Evolutionary conservation across 1,139 yeast species (phyloP), one percentile per base, ranked within the genome.

Genomic region (Candida labiduridarum): DNA sequence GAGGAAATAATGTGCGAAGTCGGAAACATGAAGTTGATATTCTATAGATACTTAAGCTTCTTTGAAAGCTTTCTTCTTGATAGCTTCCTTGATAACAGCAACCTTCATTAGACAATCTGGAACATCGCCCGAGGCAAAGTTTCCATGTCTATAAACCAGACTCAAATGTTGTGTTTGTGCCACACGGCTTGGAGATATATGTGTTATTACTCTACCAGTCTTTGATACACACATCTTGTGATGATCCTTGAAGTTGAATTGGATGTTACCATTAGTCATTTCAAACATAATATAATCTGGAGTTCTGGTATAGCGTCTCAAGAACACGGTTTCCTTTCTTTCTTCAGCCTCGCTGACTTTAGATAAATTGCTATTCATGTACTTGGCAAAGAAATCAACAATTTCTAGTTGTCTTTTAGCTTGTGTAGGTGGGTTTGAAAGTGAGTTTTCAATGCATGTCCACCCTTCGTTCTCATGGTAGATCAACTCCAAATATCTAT

Each of bases 231-330:
- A 85, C 52, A 92, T 73, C 70, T 94, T 94, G 69, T 88, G 92
- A 64, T 94, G 99, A 70, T 94, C 99, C 64, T 88, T 88, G 70
- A 94, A 94, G 69, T 94, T 94, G 72, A 91, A 91, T 68, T 94
- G 99, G 69, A 88, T 84, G 45, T 90, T 86, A 18, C 97, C 97
- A 65, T 91, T 90, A 63, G 96, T 89, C 75, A 94, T 74, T 67
- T 90, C 96, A 72, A 95, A 94, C 96, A 92, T 88, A 51, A 91
- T 90, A 66, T 82, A 89, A 53, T 84, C 85, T 49, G 85, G 79
- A 51, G 87, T 84, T 67, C 97, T 82, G 47, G 91, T 82, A 66
- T 87, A 89, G 63, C 96, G 80, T 72, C 95, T 84, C 59, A 91
- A 78, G 64, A 87, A 89, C 11, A 85, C 84, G 59, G 83, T 84